These are phyloP conservation scores for Deuterostichococcus epilithicus DNA, from an alignment of 139 green algal species.

Conservation along the genomic window DNA sequence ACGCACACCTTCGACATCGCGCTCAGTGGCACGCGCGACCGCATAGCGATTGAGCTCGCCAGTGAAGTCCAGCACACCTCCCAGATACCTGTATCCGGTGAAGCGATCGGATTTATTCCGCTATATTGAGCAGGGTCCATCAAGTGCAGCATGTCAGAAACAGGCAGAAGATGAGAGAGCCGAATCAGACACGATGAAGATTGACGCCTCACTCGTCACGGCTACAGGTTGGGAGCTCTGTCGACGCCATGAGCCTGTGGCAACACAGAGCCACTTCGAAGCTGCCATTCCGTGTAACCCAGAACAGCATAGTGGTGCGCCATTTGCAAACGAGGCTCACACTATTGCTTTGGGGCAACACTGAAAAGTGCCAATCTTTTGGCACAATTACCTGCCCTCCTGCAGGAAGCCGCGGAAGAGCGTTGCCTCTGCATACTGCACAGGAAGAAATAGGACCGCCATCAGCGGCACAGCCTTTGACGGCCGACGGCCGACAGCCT, in stretches of 20 bases:
- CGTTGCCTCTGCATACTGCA: slow-evolving; percentile 59
- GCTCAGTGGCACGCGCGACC: slow-evolving; percentile 53
- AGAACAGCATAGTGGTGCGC: no score
- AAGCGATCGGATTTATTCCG: background rate
- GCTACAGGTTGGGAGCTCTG: slow-evolving; percentile 57
- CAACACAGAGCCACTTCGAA: no score
- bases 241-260: slow-evolving; percentile 37
- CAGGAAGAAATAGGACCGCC: background rate
- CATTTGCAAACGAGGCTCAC: no score
- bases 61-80: slow-evolving; percentile 76
- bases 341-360: no score
- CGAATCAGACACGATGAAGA: no score
- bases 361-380: no score
- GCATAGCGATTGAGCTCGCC: slow-evolving; percentile 75
- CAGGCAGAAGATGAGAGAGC: no score
- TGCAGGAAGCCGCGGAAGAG: slow-evolving; percentile 64
- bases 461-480: background rate
- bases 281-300: no score
- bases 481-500: no score
- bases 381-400: no score
- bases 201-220: slow-evolving; percentile 62
- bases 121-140: no score
- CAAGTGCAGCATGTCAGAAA: no score
- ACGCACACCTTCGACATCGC: slow-evolving; percentile 55
- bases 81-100: slow-evolving; percentile 47